Evolutionary conservation across 495 filamentous ascomycete species (phyloP).

Genomic region (Beverwykella pulmonaria): DNA sequence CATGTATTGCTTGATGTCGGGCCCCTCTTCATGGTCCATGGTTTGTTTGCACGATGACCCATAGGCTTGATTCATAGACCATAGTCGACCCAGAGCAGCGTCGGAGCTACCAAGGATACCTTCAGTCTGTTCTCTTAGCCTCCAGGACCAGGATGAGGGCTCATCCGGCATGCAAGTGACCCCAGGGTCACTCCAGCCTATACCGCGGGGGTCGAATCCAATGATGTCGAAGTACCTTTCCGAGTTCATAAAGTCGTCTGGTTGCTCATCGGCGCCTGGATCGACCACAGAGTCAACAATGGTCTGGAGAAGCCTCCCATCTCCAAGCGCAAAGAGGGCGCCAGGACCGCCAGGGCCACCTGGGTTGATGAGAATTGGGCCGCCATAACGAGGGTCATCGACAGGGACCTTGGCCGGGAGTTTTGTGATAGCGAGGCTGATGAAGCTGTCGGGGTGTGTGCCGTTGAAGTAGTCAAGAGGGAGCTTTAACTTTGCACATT

Average conservation of each 20-base stretch:
- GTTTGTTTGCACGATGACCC: slow-evolving; percentile 40
- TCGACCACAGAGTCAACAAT: slow-evolving; percentile 46
- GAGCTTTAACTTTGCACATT: slow-evolving; percentile 48
- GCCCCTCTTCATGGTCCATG: slow-evolving; percentile 28
- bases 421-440: slow-evolving; percentile 47
- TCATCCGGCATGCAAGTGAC: slow-evolving; percentile 54
- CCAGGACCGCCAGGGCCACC: slow-evolving; percentile 55
- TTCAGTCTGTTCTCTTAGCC: slow-evolving; percentile 37
- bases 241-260: slow-evolving; percentile 20
- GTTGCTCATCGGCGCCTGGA: slow-evolving; percentile 5
- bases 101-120: slow-evolving; percentile 46
- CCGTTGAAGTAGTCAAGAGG: slow-evolving; percentile 51
- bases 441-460: slow-evolving; percentile 38
- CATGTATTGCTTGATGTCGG: slow-evolving; percentile 52
- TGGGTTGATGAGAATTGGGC: slow-evolving; percentile 48
- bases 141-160: slow-evolving; percentile 39
- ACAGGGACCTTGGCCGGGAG: slow-evolving; percentile 48
- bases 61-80: slow-evolving; percentile 44
- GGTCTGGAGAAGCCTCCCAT: slow-evolving; percentile 40
- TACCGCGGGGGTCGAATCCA: slow-evolving; percentile 55
- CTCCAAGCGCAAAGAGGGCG: slow-evolving; percentile 30
- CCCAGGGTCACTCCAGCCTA: slow-evolving; percentile 42
- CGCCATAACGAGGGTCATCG: slow-evolving; percentile 49
- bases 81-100: slow-evolving; percentile 43
- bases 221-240: slow-evolving; percentile 59